Conservation (phyloP, 345 rosid genomes). For the Raphanus raphanistrum region DNA sequence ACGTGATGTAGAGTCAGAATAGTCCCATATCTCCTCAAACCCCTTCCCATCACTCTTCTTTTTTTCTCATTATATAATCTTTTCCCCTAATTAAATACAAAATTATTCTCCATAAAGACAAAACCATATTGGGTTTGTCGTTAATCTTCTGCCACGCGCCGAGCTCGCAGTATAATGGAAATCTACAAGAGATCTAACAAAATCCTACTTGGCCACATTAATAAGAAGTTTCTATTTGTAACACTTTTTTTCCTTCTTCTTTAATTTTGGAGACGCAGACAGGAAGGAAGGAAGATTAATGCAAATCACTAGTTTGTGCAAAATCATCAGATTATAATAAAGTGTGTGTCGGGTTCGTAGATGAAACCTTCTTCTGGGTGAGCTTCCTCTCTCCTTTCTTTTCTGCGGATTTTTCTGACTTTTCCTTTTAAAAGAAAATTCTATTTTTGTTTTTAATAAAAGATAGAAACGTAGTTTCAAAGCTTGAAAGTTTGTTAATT, state of each 20-base stretch:
- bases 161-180: constrained; percentile 23
- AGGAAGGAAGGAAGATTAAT: constrained; percentile 20
- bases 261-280: constrained; percentile 24
- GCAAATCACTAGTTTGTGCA: constrained; percentile 21
- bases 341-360: background rate
- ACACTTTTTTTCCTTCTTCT: background rate
- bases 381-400: constrained; percentile 21
- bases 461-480: background rate
- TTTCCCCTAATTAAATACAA: background rate
- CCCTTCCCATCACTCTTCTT: constrained; percentile 32
- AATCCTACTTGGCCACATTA: constrained; percentile 36
- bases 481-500: constrained; percentile 11
- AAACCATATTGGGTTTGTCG: background rate
- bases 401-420: constrained; percentile 27
- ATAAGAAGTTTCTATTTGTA: constrained; percentile 13
- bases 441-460: background rate
- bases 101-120: constrained; percentile 8
- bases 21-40: constrained; percentile 9
- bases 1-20: constrained; percentile 33
- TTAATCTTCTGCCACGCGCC: constrained; percentile 37
- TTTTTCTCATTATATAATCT: background rate
- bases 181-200: constrained; percentile 26
- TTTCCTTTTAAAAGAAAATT: background rate
- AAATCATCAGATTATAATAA: constrained; percentile 9
- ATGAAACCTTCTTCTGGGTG: constrained; percentile 21